Percentiles rank a stretch among this genome's conserved stretches.
phyloP scores from a whole-genome alignment of 805 yeast genomes.

The Kluyveromyces aestuarii region DNA sequence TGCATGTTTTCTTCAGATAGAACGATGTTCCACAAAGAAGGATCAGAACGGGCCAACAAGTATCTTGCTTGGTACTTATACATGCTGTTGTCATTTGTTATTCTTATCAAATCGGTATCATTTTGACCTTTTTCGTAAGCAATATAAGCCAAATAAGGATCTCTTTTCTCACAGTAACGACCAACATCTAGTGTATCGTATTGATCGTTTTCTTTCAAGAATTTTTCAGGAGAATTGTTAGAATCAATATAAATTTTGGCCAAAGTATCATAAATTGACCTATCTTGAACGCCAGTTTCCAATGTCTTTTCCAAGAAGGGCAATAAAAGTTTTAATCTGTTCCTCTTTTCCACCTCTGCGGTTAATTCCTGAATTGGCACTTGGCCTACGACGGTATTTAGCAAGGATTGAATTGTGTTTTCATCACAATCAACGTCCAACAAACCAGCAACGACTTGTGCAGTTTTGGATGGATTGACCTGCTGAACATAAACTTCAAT shows the following conservation, averaged over 20 bases:
- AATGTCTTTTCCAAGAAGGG: conserved; percentile 90
- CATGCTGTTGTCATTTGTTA: conserved; percentile 96
- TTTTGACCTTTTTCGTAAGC: conserved; percentile 94
- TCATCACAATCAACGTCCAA: conserved; percentile 98
- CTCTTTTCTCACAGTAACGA: conserved; percentile 97
- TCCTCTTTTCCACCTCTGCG: conserved; percentile 92
- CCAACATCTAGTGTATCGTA: conserved; percentile 96
- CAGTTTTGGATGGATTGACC: conserved; percentile 91
- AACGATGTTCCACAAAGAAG: conserved; percentile 72
- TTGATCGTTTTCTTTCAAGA: conserved; percentile 79
- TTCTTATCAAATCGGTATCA: conserved; percentile 79
- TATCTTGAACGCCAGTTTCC: conserved; percentile 76
- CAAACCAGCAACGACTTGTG: conserved; percentile 93
- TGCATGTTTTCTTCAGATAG: conserved; percentile 67
- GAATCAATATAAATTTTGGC: conserved; percentile 98
- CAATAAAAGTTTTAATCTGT: conserved; percentile 79
- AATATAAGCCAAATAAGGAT: conserved; percentile 95
- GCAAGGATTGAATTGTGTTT: conserved; percentile 65
- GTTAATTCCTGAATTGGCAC: conserved; percentile 88
- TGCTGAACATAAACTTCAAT: conserved; percentile 97
- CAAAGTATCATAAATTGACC: conserved; percentile 85
- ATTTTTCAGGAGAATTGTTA: conserved; percentile 95
- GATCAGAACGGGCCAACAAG: conserved; percentile 79
- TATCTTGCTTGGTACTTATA: conserved; percentile 99
- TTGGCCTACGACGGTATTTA: conserved; percentile 83